Conservation (phyloP, 2,329 filamentous ascomycete genomes). For the Monosporascus cannonballus region DNA sequence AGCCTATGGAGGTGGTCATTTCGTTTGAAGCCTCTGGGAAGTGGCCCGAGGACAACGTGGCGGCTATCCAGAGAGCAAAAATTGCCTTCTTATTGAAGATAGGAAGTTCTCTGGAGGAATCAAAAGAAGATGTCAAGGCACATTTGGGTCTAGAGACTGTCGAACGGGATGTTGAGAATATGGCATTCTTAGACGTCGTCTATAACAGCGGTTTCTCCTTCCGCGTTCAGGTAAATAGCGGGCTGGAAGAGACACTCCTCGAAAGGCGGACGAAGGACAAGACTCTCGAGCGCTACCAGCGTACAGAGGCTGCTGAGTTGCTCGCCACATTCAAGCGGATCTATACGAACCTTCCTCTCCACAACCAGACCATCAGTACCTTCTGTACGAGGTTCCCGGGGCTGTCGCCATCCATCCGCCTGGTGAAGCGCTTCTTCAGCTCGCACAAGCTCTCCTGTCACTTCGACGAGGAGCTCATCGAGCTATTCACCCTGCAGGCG, state of each 20-base stretch:
- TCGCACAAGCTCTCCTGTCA: conserved; percentile 74
- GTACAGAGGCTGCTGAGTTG: conserved; percentile 63
- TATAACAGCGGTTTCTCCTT: conserved; percentile 70
- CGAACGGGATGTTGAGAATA: conserved; percentile 62
- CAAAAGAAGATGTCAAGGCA: conserved; percentile 54
- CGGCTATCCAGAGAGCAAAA: conserved; percentile 89
- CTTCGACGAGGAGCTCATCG: conserved; percentile 73
- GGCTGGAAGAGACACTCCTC: conserved; percentile 76
- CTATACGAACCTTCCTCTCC: conserved; percentile 67
- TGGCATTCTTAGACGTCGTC: conserved; percentile 74
- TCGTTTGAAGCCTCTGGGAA: conserved; percentile 90
- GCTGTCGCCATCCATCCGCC: conserved; percentile 74
- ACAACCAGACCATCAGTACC: conserved; percentile 75
- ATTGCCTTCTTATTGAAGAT: conserved; percentile 81
- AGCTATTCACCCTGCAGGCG: conserved; percentile 70
- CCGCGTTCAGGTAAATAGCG: conserved; percentile 81
- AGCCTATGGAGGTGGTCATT: conserved; percentile 71
- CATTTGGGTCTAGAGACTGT: conserved; percentile 78
- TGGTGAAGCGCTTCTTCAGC: conserved; percentile 86
- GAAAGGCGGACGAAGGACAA: conserved; percentile 75
- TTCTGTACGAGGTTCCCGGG: conserved; percentile 75
- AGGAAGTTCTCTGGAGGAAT: conserved; percentile 60
- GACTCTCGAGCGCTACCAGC: conserved; percentile 54
- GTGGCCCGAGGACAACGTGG: conserved; percentile 81
- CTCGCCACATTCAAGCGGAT: conserved; percentile 65